phyloP scores from a whole-genome alignment of 768 basidiomycete genomes.

The Hebeloma cylindrosporum region DNA sequence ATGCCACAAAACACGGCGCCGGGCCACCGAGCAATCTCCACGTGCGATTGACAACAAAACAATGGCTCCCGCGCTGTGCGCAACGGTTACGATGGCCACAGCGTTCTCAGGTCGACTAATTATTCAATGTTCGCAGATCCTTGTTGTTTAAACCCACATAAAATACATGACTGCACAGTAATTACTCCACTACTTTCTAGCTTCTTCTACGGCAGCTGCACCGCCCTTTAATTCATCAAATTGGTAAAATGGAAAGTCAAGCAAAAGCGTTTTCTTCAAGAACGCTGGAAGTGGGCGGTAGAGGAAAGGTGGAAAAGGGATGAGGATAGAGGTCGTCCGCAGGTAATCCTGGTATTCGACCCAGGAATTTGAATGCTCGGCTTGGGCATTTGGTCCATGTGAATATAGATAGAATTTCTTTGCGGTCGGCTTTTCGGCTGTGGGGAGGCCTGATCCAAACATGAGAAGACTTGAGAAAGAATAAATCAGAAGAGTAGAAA shows the following conservation, averaged over 20 bases:
- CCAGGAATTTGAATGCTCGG: slow-evolving; percentile 42
- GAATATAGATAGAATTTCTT: slow-evolving; percentile 57
- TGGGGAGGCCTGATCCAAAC: slow-evolving; percentile 70
- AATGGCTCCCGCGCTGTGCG: too few relatives aligned
- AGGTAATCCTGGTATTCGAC: slow-evolving; percentile 56
- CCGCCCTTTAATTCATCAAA: slow-evolving; percentile 57
- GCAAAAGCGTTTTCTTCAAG: slow-evolving; percentile 53
- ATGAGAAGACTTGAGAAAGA: slow-evolving; percentile 46
- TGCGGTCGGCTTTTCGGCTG: slow-evolving; percentile 66
- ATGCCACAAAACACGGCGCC: too few relatives aligned
- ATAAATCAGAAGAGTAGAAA: not conserved
- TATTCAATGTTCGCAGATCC: too few relatives aligned
- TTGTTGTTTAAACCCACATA: too few relatives aligned
- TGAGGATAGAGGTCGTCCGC: slow-evolving; percentile 53
- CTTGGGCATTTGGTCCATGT: slow-evolving; percentile 35
- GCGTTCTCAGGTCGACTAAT: too few relatives aligned
- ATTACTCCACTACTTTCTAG: too few relatives aligned
- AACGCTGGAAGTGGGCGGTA: slow-evolving; percentile 51
- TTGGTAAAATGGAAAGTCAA: slow-evolving; percentile 63
- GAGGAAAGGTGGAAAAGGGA: slow-evolving; percentile 57
- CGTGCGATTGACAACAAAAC: too few relatives aligned
- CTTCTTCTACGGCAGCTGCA: slow-evolving; percentile 37
- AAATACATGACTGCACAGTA: too few relatives aligned
- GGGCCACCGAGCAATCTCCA: too few relatives aligned
- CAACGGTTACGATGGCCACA: too few relatives aligned